A percentile compares a stretch with the other conserved stretches of the same genome.
These are phyloP conservation scores for Claviceps paspali DNA, from an alignment of 2,329 filamentous ascomycete genomes.

Conservation along the genomic window DNA sequence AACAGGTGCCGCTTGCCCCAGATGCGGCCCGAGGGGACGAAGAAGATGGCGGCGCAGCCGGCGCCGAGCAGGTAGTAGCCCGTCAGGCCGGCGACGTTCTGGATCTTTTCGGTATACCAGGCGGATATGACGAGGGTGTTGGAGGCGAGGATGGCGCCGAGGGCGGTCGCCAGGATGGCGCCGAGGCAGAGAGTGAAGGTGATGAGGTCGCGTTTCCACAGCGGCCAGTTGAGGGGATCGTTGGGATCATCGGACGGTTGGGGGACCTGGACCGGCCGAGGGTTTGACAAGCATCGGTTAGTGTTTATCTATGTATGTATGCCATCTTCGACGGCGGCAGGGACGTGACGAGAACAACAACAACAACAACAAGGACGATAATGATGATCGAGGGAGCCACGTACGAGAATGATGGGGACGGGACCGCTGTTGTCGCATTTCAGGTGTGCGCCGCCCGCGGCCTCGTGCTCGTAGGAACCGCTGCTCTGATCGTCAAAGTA, in stretches of 20 bases:
- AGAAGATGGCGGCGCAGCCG: conserved; percentile 66
- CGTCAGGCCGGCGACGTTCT: conserved; percentile 66
- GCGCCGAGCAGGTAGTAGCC: conserved; percentile 79
- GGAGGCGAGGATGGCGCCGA: conserved; percentile 76
- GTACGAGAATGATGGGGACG: conserved; percentile 60
- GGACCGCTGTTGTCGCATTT: conserved; percentile 59
- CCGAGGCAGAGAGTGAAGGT: conserved; percentile 63
- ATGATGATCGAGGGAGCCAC: too few species aligned
- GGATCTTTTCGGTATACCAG: conserved; percentile 50
- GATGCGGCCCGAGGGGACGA: conserved; percentile 74
- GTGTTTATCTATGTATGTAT: too few species aligned
- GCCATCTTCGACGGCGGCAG: background rate
- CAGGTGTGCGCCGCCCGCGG: conserved; percentile 30
- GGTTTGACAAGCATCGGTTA: too few species aligned
- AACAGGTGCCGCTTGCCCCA: conserved; percentile 91
- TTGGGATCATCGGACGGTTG: conserved; percentile 86
- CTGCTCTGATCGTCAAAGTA: conserved; percentile 46
- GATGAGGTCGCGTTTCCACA: conserved; percentile 74
- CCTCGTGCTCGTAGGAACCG: conserved; percentile 29
- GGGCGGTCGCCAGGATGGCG: conserved; percentile 68
- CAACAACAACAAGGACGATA: too few species aligned
- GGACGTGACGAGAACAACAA: background rate
- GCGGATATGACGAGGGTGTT: conserved; percentile 67
- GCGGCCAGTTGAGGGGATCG: conserved; percentile 73
- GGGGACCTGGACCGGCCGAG: conserved; percentile 37